Percentiles rank a stretch among this genome's conserved stretches.
phyloP scores from a whole-genome alignment of 305 asterid genomes.

The Fraxinus velutina region DNA sequence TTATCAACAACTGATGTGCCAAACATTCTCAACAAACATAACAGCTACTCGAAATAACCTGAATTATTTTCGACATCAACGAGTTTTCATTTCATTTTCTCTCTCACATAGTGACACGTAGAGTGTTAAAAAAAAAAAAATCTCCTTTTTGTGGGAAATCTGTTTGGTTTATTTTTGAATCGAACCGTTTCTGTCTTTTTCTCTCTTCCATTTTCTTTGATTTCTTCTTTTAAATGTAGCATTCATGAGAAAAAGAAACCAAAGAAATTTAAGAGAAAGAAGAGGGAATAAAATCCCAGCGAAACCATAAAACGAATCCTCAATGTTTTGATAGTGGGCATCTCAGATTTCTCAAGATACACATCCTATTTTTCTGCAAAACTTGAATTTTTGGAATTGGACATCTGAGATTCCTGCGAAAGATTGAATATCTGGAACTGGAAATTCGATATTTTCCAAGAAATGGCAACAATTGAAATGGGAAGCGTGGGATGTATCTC shows the following conservation, averaged over 20 bases:
- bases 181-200: slow-evolving; percentile 14
- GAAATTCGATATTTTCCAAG: not conserved
- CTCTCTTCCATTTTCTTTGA: slow-evolving; percentile 21
- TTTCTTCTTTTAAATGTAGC: slow-evolving; percentile 19
- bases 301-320: not conserved
- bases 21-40: not conserved
- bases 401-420: slow-evolving; percentile 4
- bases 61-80: slow-evolving; percentile 27
- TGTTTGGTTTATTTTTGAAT: slow-evolving; percentile 30
- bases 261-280: slow-evolving; percentile 29
- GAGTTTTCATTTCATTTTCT: slow-evolving; percentile 34
- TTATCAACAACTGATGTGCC: not conserved
- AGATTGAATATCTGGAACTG: slow-evolving; percentile 5
- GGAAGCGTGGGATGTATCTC: slow-evolving; percentile 73
- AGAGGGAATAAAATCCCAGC: not conserved
- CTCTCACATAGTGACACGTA: slow-evolving; percentile 30
- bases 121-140: not conserved
- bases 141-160: slow-evolving; percentile 22
- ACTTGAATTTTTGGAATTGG: slow-evolving; percentile 8
- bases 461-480: slow-evolving; percentile 60
- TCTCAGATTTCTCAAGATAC: slow-evolving; percentile 17
- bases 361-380: not conserved
- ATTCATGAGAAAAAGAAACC: slow-evolving; percentile 18
- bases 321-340: slow-evolving; percentile 21
- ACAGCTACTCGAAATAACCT: not conserved